A percentile compares a stretch with the other conserved stretches of the same genome.
Conservation (phyloP, 2,329 filamentous ascomycete species). For the Talaromyces sp. region DNA sequence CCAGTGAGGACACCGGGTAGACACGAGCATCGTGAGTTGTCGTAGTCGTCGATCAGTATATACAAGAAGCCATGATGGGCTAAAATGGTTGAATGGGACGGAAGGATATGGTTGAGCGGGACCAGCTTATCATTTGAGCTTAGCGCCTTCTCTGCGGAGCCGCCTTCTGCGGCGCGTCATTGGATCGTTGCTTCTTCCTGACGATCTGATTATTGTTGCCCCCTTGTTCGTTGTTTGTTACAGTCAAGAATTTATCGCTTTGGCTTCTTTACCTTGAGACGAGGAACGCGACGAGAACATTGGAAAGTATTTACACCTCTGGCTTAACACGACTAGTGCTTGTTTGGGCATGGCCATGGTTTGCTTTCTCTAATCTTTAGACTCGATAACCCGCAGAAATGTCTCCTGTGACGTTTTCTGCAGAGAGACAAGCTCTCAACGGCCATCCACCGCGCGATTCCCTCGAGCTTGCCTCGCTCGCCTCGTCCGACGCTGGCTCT, state of each 20-base stretch:
- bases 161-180: background rate
- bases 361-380: conserved; percentile 6
- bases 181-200: background rate
- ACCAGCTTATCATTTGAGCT: background rate
- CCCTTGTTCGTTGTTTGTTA: background rate
- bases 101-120: background rate
- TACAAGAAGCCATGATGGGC: background rate
- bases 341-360: conserved; percentile 18
- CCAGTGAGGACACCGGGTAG: conserved; percentile 21
- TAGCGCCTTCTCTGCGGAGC: conserved; percentile 1
- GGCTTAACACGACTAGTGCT: background rate
- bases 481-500: conserved; percentile 70
- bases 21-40: conserved; percentile 16
- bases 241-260: background rate
- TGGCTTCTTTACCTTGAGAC: background rate
- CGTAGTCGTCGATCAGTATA: background rate
- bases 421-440: conserved; percentile 29
- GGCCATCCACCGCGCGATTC: conserved; percentile 68
- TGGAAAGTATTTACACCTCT: background rate
- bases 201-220: background rate
- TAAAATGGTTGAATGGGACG: background rate
- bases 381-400: conserved; percentile 22
- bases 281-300: background rate
- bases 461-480: conserved; percentile 90
- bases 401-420: conserved; percentile 32